Evolutionary conservation across 805 yeast species (phyloP), one percentile per base, ranked within the genome.

Genomic region (Nakazawaea anatomiae): DNA sequence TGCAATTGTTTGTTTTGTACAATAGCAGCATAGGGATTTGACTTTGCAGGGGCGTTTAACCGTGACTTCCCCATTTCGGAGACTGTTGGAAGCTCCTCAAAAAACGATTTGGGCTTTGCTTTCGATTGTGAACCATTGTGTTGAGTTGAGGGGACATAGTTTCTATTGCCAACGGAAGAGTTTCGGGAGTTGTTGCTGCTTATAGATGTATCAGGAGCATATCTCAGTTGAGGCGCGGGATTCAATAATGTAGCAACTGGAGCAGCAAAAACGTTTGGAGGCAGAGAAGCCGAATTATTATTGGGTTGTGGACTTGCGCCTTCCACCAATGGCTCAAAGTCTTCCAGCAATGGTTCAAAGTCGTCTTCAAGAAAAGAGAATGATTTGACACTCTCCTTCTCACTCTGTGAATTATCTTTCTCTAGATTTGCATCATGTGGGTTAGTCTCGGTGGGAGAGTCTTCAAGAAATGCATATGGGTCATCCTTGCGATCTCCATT

Each of bases 331-430:
- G 39, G 29, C 6, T 11, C 46, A 2, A 27, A 14, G 11, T 48
- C 47, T 34, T 48, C 51, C 14, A 43, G 35, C 10, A 48, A 43
- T 6, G 51, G 48, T 27, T 43, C 51, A 38, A 48, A 48, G 5
- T 48, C 52, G 6, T 49, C 52, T 14, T 49, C 52, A n/a, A 49
- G 45, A 29, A 49, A 49, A 6, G 52, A 44, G 30, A 49, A 49
- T 10, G 52, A 49, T 25, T 44, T 44, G 6, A 39, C 44, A 18
- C 39, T 34, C 7, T 10, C 46, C 27, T 8, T 27, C 27, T 44
- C 40, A 44, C 28, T 25, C n/a, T 18, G 25, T 18, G 25, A 18
- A 2, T 32, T 12, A 6, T 43, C 36, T 30, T 25, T 12, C 34
- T 30, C 45, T 6, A 30, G 30, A 7, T 30, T 34, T 28, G 36